Conservation (phyloP, 2,329 filamentous ascomycete species). For the Colletotrichum cereale region DNA sequence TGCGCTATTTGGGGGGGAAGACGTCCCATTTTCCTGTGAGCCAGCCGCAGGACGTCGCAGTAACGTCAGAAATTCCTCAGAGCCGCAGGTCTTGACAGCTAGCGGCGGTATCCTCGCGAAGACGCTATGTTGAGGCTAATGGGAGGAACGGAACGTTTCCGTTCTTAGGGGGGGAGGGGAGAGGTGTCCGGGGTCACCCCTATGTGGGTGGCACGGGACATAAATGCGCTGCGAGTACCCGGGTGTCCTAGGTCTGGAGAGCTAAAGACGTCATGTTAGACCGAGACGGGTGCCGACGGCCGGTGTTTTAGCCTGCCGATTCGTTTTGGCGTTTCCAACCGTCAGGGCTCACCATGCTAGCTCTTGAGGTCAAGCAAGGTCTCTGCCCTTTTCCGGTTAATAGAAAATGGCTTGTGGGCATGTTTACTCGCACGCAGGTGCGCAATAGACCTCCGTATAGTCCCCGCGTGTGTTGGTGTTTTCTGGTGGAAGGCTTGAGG, state of each 20-base stretch:
- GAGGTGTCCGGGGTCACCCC: conserved; percentile 11
- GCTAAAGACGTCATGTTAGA: no score
- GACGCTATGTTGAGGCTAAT: conserved; percentile 3
- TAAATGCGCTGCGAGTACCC: background rate
- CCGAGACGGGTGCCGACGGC: conserved; percentile 1
- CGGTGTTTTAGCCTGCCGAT: conserved; percentile 24
- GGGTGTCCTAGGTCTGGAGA: no score
- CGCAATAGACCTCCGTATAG: background rate
- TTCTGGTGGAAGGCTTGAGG: background rate
- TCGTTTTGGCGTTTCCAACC: background rate
- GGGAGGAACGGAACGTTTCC: conserved; percentile 26
- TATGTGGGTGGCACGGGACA: conserved; percentile 12
- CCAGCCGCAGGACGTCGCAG: conserved; percentile 33
- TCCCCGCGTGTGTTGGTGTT: background rate
- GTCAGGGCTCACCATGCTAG: background rate
- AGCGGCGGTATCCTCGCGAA: conserved; percentile 5
- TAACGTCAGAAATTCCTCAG: conserved; percentile 30
- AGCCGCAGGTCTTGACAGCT: conserved; percentile 17
- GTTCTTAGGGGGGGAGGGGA: background rate
- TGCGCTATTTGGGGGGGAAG: background rate
- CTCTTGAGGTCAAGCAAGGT: background rate
- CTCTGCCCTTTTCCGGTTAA: background rate
- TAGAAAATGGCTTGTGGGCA: background rate
- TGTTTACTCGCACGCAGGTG: background rate
- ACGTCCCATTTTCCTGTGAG: conserved; percentile 7